Conservation (phyloP, 2,329 filamentous ascomycete species). For the Cordyceps javanica region DNA sequence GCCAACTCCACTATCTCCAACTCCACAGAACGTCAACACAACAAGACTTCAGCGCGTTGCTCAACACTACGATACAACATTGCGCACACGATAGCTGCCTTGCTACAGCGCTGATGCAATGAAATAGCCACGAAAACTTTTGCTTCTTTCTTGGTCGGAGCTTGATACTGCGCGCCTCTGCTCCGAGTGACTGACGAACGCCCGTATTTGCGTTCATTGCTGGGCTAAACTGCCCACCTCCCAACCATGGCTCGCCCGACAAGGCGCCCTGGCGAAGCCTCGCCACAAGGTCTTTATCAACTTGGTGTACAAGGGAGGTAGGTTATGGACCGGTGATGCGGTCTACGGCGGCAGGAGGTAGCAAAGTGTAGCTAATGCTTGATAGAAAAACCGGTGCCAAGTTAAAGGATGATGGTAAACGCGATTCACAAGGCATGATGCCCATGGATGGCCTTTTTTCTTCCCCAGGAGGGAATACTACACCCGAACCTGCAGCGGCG, state of each 20-base stretch:
- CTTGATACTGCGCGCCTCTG: neutral
- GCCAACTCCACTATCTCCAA: conserved; percentile 1
- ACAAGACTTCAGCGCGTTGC: conserved; percentile 7
- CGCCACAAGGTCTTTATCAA: conserved; percentile 28
- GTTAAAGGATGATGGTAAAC: conserved; percentile 68
- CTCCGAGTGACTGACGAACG: neutral
- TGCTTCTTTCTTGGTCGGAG: neutral
- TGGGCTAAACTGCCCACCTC: neutral
- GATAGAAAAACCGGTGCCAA: conserved; percentile 82
- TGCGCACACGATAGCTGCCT: neutral
- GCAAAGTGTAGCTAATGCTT: conserved; percentile 9
- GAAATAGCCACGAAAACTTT: neutral
- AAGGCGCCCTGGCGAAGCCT: conserved; percentile 24
- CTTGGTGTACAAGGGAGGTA: conserved; percentile 34
- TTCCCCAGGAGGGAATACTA: conserved; percentile 53
- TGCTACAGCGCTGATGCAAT: neutral
- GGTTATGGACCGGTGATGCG: conserved; percentile 15
- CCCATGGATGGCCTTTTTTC: conserved; percentile 84
- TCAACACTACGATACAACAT: neutral
- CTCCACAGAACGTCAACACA: conserved; percentile 12
- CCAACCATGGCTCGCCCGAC: conserved; percentile 26
- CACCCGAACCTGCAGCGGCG: conserved; percentile 4
- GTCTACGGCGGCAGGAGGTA: neutral
- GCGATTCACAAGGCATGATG: conserved; percentile 90
- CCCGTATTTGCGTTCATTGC: neutral